Evolutionary conservation across 2,329 filamentous ascomycete genomes (phyloP).

Genomic region (Sporothrix protearum): DNA sequence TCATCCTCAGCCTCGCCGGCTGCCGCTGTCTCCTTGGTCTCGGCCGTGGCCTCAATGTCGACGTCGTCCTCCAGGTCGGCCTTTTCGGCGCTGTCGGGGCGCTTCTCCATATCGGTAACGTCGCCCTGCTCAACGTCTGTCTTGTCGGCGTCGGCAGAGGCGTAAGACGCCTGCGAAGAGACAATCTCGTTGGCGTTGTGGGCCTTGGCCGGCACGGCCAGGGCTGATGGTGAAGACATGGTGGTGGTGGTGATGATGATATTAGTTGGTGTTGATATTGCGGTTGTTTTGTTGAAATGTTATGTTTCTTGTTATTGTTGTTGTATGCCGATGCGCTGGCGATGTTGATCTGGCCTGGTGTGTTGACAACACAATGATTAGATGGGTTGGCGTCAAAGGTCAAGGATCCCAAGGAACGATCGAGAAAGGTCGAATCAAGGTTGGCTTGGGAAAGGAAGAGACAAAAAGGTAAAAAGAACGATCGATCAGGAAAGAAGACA

Average conservation of each 20-base stretch:
- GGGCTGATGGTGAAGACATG: slow-evolving; percentile 1
- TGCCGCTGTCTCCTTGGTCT: background rate
- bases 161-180: slow-evolving; percentile 25
- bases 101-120: slow-evolving; percentile 22
- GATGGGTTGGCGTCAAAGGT: background rate
- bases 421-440: slow-evolving; percentile 6
- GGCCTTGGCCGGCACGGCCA: slow-evolving; percentile 10
- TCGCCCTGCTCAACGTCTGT: slow-evolving; percentile 13
- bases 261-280: background rate
- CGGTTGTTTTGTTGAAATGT: background rate
- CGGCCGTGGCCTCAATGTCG: slow-evolving; percentile 12
- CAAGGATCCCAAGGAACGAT: background rate
- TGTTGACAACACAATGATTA: background rate
- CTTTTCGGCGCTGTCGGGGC: background rate
- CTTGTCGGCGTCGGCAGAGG: slow-evolving; percentile 25
- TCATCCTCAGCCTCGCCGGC: background rate
- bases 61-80: background rate
- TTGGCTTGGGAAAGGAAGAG: background rate
- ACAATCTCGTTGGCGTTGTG: background rate
- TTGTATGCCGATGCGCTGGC: background rate
- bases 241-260: background rate
- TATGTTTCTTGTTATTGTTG: background rate
- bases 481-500: background rate
- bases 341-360: background rate
- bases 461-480: background rate